Conservation (phyloP, 2,329 filamentous ascomycete species). For the Exophiala phaeomuriformis region DNA sequence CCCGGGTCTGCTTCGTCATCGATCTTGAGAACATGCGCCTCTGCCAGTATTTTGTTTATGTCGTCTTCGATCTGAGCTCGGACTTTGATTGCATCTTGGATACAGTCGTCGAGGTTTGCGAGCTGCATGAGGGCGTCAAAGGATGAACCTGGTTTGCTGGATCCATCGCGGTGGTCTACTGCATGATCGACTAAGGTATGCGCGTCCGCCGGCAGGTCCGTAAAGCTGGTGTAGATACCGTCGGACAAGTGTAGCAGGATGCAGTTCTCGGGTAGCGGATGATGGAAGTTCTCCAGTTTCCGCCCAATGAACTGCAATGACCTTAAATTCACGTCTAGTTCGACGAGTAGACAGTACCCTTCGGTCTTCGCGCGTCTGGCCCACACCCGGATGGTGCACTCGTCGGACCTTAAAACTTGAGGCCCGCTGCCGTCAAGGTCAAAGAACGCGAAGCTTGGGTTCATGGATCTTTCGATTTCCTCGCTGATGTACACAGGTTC, state of each 20-base stretch:
- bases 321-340: constrained; percentile 63
- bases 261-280: constrained; percentile 71
- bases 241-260: constrained; percentile 79
- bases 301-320: constrained; percentile 72
- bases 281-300: constrained; percentile 55
- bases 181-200: constrained; percentile 6
- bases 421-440: constrained; percentile 61
- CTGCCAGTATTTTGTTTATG: constrained; percentile 49
- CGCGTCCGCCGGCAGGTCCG: constrained; percentile 52
- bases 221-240: constrained; percentile 72
- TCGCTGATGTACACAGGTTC: constrained; percentile 90
- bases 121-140: constrained; percentile 85
- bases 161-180: constrained; percentile 14
- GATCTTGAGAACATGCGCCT: constrained; percentile 26
- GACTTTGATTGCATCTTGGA: constrained; percentile 79
- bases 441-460: constrained; percentile 83
- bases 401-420: constrained; percentile 57
- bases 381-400: constrained; percentile 67
- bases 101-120: constrained; percentile 79
- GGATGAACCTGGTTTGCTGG: constrained; percentile 54
- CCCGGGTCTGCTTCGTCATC: constrained; percentile 36
- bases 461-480: constrained; percentile 69
- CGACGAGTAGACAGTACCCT: constrained; percentile 58
- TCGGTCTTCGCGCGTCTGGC: constrained; percentile 50
- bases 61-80: constrained; percentile 67